Evolutionary conservation across 805 yeast species (phyloP).

Genomic region (Blastobotrys mokoenaii): DNA sequence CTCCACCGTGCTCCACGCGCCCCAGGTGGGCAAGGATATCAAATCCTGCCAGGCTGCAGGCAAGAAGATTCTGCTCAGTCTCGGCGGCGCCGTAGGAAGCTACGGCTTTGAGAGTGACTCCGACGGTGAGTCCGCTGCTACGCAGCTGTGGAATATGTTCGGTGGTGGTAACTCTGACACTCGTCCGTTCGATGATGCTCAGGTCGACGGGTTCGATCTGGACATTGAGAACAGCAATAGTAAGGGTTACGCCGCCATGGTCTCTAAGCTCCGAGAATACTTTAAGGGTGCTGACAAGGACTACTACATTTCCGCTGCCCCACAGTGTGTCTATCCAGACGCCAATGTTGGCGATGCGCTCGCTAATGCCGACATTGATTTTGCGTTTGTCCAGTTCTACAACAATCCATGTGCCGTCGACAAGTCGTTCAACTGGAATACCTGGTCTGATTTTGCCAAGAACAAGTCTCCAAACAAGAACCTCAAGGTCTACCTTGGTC

Average conservation of each 20-base stretch:
- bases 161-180: constrained; percentile 37
- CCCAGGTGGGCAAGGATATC: constrained; percentile 52
- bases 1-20: constrained; percentile 38
- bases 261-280: constrained; percentile 36
- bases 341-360: constrained; percentile 55
- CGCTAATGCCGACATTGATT: constrained; percentile 63
- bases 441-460: constrained; percentile 62
- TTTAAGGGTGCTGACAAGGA: constrained; percentile 44
- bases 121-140: constrained; percentile 53
- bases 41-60: constrained; percentile 70
- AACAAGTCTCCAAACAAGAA: constrained; percentile 55
- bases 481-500: constrained; percentile 64
- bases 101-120: constrained; percentile 45
- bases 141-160: constrained; percentile 43
- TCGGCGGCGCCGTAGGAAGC: constrained; percentile 63
- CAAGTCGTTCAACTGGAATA: constrained; percentile 52
- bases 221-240: constrained; percentile 56
- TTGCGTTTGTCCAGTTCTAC: constrained; percentile 81
- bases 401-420: constrained; percentile 65
- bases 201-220: constrained; percentile 77
- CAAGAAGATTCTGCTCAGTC: constrained; percentile 64
- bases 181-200: constrained; percentile 60
- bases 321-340: constrained; percentile 88
- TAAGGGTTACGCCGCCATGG: constrained; percentile 61
- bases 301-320: constrained; percentile 81